Base-by-base conservation (phyloP, 2,329 filamentous ascomycete species). In the Cytospora mali region DNA sequence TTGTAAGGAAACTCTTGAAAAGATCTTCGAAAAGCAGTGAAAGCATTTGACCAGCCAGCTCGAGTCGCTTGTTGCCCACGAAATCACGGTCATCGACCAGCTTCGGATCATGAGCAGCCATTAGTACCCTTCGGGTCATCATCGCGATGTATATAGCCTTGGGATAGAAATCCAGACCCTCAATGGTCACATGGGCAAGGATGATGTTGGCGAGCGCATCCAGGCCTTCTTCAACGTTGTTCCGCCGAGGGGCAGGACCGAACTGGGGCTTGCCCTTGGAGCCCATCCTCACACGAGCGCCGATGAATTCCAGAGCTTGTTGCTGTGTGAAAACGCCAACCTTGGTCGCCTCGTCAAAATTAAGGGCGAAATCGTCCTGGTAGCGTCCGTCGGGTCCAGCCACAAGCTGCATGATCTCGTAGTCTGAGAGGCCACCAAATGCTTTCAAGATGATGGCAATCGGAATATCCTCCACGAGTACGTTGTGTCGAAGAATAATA, bases 61-160 rank as follows among this genome's bases (percentile, higher is more conserved):
- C 95, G 50, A 99, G 81, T 64, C 95, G 88, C 78, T 99, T 99
- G 79, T 99, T 99, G 68, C 95, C 95, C 31, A 99, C 93, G 71
- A 98, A 99, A 77, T 99, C 96, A 72, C 95, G 86, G 74, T 99
- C 95, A 70, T 99, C 95, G 2, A 99, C 92, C 58, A 98, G 81
- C 62, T 90, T 92, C 1, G 91, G 86, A 71, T 99, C 92, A 64
- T 95, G 90, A 71, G 93, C 89, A 2, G 93, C 93, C 91, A 98
- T 97, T 55, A 99, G 78, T 4, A 98, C 93, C 75, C 93, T 87
- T n/a, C 95, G 89, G 29, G 93, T 92, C 95, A 99, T 99, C 80
- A 97, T 92, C 54, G 94, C 94, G 61, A 99, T 87, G 71, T 98
- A 99, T 10, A 98, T 85, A 25, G 94, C 93, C 74, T 99, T 99